Conservation (phyloP, 148 eudicot species). For the Rhododendron henanense region DNA sequence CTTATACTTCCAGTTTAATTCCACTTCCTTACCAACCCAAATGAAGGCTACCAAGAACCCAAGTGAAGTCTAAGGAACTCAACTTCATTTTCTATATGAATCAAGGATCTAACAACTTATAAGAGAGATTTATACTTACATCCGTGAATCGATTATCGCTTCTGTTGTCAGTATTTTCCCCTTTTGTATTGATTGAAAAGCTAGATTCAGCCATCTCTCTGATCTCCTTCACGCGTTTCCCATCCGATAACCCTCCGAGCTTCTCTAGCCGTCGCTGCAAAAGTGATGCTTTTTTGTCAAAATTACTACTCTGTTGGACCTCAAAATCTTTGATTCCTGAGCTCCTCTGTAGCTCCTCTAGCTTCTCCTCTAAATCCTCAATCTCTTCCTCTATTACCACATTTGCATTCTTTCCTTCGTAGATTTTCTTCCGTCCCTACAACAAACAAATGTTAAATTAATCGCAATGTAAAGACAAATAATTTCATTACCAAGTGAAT, state of each 20-base stretch:
- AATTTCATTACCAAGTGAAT: not conserved
- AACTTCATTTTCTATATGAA: not conserved
- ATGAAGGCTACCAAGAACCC: not conserved
- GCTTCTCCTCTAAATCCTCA: constrained; percentile 53
- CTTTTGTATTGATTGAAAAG: constrained; percentile 11
- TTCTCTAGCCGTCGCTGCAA: constrained; percentile 59
- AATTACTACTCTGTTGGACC: constrained; percentile 41
- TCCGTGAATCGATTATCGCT: constrained; percentile 37
- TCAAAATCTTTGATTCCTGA: constrained; percentile 32
- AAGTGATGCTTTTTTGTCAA: constrained; percentile 52
- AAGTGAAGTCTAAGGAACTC: not conserved
- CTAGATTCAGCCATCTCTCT: constrained; percentile 27
- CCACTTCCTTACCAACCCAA: not conserved
- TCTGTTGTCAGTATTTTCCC: constrained; percentile 4
- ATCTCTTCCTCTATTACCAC: constrained; percentile 59
- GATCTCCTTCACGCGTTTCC: constrained; percentile 21
- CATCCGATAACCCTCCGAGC: constrained; percentile 31
- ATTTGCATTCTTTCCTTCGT: constrained; percentile 52
- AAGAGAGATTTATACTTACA: constrained; percentile 37
- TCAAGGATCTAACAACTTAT: not conserved
- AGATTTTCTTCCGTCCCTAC: constrained; percentile 75
- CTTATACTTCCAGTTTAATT: not conserved
- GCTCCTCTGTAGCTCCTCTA: constrained; percentile 45
- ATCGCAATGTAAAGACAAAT: not conserved
- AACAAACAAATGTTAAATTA: constrained; percentile 7